These are phyloP conservation scores for Leucogyrophana mollusca DNA, from an alignment of 768 basidiomycete species.

Conservation along the genomic window DNA sequence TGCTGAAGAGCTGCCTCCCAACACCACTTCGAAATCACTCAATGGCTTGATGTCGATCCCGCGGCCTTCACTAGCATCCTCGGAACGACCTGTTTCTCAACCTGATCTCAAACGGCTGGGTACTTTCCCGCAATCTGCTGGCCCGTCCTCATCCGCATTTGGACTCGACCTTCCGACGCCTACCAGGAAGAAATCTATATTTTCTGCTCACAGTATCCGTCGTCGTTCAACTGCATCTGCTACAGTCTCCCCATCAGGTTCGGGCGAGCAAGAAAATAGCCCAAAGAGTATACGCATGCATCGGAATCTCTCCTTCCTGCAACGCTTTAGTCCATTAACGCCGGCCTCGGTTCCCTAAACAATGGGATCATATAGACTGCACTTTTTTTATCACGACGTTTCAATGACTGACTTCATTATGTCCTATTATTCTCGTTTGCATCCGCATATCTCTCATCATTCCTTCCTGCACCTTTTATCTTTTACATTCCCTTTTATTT, in stretches of 20 bases:
- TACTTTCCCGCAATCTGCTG: conserved; percentile 12
- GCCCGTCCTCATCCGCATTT: conserved; percentile 19
- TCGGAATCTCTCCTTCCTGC: conserved; percentile 36
- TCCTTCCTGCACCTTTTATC: conserved; percentile 14
- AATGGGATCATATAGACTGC: conserved; percentile 7
- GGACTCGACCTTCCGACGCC: conserved; percentile 15
- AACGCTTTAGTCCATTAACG: conserved; percentile 27
- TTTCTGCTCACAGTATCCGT: conserved; percentile 10
- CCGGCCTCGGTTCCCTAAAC: conserved; percentile 7
- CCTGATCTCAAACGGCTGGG: conserved; percentile 26
- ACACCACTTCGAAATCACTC: conserved; percentile 24
- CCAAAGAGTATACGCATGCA: conserved; percentile 21
- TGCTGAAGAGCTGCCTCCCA: conserved; percentile 23
- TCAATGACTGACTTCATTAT: conserved; percentile 4
- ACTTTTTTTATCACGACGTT: conserved; percentile 4
- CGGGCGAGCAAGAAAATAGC: conserved; percentile 13
- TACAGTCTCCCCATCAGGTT: conserved; percentile 9
- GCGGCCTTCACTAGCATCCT: conserved; percentile 10
- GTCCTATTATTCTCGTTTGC: not conserved
- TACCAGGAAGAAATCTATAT: conserved; percentile 12
- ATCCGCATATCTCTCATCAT: conserved; percentile 1
- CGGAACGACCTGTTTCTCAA: conserved; percentile 27
- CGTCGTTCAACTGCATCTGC: conserved; percentile 17
- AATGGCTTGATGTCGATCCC: conserved; percentile 10
- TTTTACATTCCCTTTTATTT: conserved; percentile 9